Conservation (phyloP, 345 rosid genomes). For the Eucalyptus regnans region DNA sequence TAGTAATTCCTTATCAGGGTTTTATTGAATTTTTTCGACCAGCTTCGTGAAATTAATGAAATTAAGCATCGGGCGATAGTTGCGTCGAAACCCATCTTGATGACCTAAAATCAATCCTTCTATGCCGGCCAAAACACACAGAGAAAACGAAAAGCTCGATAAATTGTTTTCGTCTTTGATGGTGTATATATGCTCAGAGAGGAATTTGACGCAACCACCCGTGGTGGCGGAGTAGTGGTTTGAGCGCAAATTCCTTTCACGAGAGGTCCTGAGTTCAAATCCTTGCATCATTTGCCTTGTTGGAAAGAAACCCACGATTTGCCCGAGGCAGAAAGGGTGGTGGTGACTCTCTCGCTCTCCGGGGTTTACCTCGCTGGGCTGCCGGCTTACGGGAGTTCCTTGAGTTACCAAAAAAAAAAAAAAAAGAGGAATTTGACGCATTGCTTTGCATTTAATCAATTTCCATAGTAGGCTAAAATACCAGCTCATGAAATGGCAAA, state of each 20-base stretch:
- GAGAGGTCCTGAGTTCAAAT: too few relatives aligned
- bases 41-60: not conserved
- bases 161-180: not conserved
- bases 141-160: not conserved
- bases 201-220: too few relatives aligned
- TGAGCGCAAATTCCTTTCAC: too few relatives aligned
- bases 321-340: too few relatives aligned
- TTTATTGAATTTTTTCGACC: not conserved
- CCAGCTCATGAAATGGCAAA: not conserved
- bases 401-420: too few relatives aligned
- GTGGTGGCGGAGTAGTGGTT: too few relatives aligned
- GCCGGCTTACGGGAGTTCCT: too few relatives aligned
- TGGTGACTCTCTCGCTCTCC: too few relatives aligned
- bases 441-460: not conserved
- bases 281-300: too few relatives aligned
- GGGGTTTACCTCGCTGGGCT: too few relatives aligned
- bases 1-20: not conserved
- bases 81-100: not conserved
- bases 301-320: too few relatives aligned
- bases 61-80: not conserved
- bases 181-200: not conserved
- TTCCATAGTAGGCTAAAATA: not conserved
- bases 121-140: not conserved
- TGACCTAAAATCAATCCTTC: not conserved
- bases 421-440: not conserved